Base-by-base conservation (phyloP, 208 protist genomes). In the Zelonia costaricensis region DNA sequence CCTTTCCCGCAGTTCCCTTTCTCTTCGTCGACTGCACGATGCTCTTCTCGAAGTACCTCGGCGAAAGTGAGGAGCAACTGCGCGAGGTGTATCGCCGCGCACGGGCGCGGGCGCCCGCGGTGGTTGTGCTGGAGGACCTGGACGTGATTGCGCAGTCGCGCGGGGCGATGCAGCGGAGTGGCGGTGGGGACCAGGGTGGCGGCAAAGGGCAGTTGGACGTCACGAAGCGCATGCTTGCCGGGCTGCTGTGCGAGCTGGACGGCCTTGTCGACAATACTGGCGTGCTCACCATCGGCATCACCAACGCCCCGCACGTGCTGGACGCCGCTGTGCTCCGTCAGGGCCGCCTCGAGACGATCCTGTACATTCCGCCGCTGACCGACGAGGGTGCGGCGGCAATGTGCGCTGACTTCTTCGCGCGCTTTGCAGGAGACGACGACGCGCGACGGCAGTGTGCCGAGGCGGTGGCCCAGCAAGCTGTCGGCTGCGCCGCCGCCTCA, bases 161-260 rank as follows among this genome's bases (percentile, higher is more conserved):
- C 16, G 78, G 78, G 12, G 48, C 67, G 31, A 67, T 87, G 61
- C 56, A 40, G 44, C 27, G 23, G 10, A 46, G 42, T 6, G 45
- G 55, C 22, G 39, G 59, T 25, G 72, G 48, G 22, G 54, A 43
- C 10, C 53, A 59, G 28, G 65, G 58, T 13, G 68, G 48, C 0
- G 57, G 52, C 31, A 43, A 44, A 10, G 58, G 52, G 6, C 68
- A 74, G 16, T 49, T 92, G 9, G 77, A 91, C 53, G 84, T 93
- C 7, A 72, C 70, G 22, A 69, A 63, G 25, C 86, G 97, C 30
- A 97, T 99, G 68, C 74, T 99, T 13, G 97, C 96, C 2, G 93
- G 96, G 4, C 81, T 99, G 23, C 72, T 99, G 3, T 99, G 97
- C 67, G 98, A 99, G 76, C 79, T 99, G 64, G 98, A 99, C 76